Evolutionary conservation across 306 rosid genomes (phyloP).

Genomic region (Quercus cerris): DNA sequence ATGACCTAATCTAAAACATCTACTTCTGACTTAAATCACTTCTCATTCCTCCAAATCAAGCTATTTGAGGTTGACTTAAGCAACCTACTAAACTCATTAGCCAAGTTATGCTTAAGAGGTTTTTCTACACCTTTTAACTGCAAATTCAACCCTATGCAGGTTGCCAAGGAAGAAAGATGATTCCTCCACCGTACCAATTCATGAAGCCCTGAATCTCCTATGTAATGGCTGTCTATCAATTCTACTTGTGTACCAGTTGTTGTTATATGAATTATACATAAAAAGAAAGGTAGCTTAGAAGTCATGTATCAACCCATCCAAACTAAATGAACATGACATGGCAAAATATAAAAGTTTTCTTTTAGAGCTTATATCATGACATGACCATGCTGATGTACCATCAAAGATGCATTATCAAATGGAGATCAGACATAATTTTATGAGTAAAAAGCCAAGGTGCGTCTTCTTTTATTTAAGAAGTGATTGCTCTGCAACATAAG

Average conservation of each 20-base stretch:
- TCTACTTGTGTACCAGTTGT: not conserved
- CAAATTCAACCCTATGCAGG: constrained; percentile 6
- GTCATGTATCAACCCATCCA: not conserved
- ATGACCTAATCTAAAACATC: too few relatives aligned
- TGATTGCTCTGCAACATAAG: too few relatives aligned
- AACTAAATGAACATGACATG: not conserved
- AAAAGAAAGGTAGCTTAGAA: not conserved
- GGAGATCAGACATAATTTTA: not conserved
- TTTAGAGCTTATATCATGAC: not conserved
- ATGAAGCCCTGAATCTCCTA: not conserved
- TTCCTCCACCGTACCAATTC: constrained; percentile 22
- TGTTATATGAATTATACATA: not conserved
- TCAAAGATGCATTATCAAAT: not conserved
- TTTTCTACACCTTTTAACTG: not conserved
- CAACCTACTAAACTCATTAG: too few relatives aligned
- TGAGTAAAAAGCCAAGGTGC: not conserved
- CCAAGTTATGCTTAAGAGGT: not conserved
- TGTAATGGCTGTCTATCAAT: not conserved
- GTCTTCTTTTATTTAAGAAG: too few relatives aligned
- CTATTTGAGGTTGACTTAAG: not conserved
- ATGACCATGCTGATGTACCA: not conserved
- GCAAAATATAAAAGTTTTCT: not conserved
- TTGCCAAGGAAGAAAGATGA: constrained; percentile 23
- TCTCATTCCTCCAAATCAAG: too few relatives aligned
- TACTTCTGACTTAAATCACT: too few relatives aligned